Base-by-base conservation (phyloP, 2,329 filamentous ascomycete genomes). In the Stagonosporopsis cucurbitacearum region DNA sequence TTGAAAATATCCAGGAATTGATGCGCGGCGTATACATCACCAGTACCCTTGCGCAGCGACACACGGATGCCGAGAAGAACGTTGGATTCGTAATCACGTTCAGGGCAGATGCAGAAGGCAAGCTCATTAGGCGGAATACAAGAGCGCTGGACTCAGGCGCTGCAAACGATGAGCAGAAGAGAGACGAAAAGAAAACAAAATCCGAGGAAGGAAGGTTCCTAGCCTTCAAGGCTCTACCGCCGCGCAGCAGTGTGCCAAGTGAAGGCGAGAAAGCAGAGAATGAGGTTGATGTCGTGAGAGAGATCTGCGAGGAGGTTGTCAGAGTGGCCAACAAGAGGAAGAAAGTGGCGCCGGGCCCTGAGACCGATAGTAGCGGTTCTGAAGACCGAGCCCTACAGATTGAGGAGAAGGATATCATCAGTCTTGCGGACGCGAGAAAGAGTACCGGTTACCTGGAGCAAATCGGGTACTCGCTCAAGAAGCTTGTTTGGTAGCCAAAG, bases 11-110 rank as follows among this genome's bases (percentile, higher is more conserved):
- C 32, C 82, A 84, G 1, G 82, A 83, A 22, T 86, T 99, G 65
- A 88, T 87, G 69, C 85, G 88, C 57, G 95, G 95, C 19, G 89
- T 91, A 0, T 99, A 98, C 69, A 90, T 99, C 68, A 96, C 92
- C 0, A 94, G 89, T 2, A 95, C 92, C 0, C 82, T 97, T 5
- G 92, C 92, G 1, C 80, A 88, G 1, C 82, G 87, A 0, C 91
- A 96, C 69, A 85, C 86, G 62, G 89, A 97, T 62, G 89, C 91
- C 72, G 78, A 81, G 48, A 88, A 85, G 71, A 98, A 98, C 64
- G 86, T 96, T 1, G 95, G 95, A 0, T 85, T 98, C 49, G 84
- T 96, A 1, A 78, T 99, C 8, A 84, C 85, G 12, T 98, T 96
- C 72, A 83, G 86, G 59, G 86, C 90, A 0, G 86, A 87, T 1